Evolutionary conservation across 352 stramenopile genomes (phyloP).

Genomic region (Globisporangium middletonii): DNA sequence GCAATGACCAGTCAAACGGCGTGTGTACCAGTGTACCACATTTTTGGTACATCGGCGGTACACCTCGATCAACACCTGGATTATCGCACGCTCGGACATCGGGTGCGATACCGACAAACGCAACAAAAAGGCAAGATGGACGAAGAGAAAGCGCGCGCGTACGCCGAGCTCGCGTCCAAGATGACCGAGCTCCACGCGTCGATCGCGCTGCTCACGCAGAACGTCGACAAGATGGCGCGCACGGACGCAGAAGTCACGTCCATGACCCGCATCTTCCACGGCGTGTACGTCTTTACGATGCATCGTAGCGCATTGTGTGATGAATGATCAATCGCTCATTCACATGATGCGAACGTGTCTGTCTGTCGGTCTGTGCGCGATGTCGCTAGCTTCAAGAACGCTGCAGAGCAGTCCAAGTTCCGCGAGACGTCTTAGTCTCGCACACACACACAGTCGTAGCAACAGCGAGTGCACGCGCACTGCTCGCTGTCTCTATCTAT

Average conservation of each 20-base stretch:
- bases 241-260: conserved; percentile 59
- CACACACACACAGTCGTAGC: no score
- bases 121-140: conserved; percentile 30
- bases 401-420: conserved; percentile 29
- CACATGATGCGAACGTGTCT: background rate
- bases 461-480: background rate
- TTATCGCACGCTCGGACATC: no score
- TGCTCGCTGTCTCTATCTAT: background rate
- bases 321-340: no score
- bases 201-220: conserved; percentile 57
- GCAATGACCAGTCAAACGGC: background rate
- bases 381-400: conserved; percentile 37
- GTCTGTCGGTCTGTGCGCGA: background rate
- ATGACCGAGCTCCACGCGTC: conserved; percentile 77
- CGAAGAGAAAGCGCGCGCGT: conserved; percentile 62
- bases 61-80: background rate
- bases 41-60: background rate
- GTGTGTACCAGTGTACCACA: background rate
- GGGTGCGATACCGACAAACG: conserved; percentile 1
- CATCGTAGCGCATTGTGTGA: no score
- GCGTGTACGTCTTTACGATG: conserved; percentile 35
- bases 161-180: conserved; percentile 56
- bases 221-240: conserved; percentile 71
- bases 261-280: conserved; percentile 75
- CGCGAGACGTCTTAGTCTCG: conserved; percentile 9